phyloP scores from a whole-genome alignment of 129 eudicot species.

The Rutidosis leptorrhynchoides region DNA sequence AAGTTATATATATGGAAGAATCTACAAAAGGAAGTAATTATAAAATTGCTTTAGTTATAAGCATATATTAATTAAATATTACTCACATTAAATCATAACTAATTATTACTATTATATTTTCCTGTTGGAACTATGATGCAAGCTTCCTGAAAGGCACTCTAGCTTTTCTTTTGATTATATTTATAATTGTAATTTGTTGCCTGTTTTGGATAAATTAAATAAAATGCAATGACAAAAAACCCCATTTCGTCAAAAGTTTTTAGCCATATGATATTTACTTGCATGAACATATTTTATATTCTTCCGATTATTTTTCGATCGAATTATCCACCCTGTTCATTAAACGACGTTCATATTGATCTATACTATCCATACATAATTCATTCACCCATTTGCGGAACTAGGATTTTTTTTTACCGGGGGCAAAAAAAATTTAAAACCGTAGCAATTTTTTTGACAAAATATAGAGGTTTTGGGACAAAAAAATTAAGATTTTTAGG shows the following conservation, averaged over 20 bases:
- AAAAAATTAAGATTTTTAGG: too few relatives aligned
- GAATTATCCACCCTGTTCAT: not conserved
- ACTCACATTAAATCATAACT: constrained; percentile 26
- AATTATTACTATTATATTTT: constrained; percentile 35
- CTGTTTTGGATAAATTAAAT: constrained; percentile 12
- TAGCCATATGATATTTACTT: not conserved
- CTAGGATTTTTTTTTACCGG: too few relatives aligned
- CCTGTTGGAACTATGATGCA: constrained; percentile 17
- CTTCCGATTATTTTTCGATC: not conserved
- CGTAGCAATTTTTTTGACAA: too few relatives aligned
- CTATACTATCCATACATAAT: not conserved
- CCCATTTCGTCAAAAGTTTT: constrained; percentile 18
- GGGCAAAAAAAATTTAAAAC: too few relatives aligned
- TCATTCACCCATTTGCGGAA: too few relatives aligned
- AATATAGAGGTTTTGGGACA: too few relatives aligned
- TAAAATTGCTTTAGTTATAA: constrained; percentile 44
- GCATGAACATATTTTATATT: not conserved
- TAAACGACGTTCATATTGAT: not conserved
- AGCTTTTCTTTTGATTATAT: constrained; percentile 21
- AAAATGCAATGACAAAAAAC: constrained; percentile 21
- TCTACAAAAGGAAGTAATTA: constrained; percentile 43
- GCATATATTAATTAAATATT: constrained; percentile 39
- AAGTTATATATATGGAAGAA: constrained; percentile 37
- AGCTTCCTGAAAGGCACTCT: constrained; percentile 24
- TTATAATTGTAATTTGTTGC: not conserved